Base-by-base conservation (phyloP, 768 basidiomycete genomes). In the Amanita rimosa region DNA sequence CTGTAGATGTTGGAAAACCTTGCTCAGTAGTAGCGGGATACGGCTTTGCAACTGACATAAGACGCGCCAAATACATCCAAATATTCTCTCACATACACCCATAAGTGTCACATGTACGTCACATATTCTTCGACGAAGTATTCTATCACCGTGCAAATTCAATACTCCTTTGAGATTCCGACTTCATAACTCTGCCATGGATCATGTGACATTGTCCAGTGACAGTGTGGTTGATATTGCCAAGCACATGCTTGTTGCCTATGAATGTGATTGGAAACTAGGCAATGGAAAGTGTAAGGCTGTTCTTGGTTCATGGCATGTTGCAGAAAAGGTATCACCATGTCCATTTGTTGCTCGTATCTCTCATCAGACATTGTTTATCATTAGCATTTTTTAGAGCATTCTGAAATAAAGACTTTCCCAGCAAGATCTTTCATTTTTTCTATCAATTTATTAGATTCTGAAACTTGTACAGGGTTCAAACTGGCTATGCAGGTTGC, bases 1-100 rank as follows among this genome's bases (percentile, higher is more conserved):
- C 54, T 13, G 51, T 16, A n/a, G 60, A 58, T 6, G 54, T 42
- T 10, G 60, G 59, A 35, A 59, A 61, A 6, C 21, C 27, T 37
- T 48, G 37, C 7, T 42, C 17, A 13, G 29, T 16, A 8, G 50
- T 52, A 17, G 38, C 46, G 24, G 39, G 26, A 31, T 27, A 33
- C 46, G 38, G 21, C 39, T 35, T 44, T 9, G 33, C 16, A 24
- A 24, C 22, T 24, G 22, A 24, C 3, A 2, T 24, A 26, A 26
- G 26, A 4, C 26, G 26, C 26, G 26, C 26, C 26, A 26, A n/a
- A 34, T n/a, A 29, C 14, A 6, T 10, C 10, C 16, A 34, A n/a
- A 34, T 31, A 31, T 16, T 9, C 29, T 44, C 27, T 14, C 31
- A 44, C 27, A 44, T n/a, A 6, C n/a, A 14, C 43, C 31, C 27